A percentile compares a stretch with the other conserved stretches of the same genome.
Evolutionary conservation across 2,329 filamentous ascomycete species (phyloP).

Genomic region (Colletotrichum sp.): DNA sequence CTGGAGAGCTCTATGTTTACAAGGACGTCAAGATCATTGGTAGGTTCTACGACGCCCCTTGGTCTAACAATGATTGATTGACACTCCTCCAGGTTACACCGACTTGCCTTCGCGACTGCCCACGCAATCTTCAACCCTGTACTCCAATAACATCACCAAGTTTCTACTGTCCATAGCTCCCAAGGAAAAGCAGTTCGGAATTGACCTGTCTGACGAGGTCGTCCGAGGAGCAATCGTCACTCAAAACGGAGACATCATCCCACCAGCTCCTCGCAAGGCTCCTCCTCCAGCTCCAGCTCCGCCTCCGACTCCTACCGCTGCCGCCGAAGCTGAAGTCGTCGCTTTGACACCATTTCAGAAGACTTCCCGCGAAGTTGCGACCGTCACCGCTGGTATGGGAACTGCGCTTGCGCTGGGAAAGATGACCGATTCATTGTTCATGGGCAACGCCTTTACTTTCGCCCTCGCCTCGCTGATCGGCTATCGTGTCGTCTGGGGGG

Average conservation of each 20-base stretch:
- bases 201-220: conserved; percentile 84
- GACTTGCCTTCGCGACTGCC: conserved; percentile 86
- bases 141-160: conserved; percentile 94
- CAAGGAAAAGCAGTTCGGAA: conserved; percentile 77
- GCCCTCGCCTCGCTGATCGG: too few species aligned
- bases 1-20: conserved; percentile 72
- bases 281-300: conserved; percentile 55
- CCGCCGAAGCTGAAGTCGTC: conserved; percentile 61
- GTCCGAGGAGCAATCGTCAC: conserved; percentile 86
- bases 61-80: conserved; percentile 18
- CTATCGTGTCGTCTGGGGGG: too few species aligned
- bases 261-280: conserved; percentile 73
- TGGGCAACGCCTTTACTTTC: too few species aligned
- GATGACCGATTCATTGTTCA: too few species aligned
- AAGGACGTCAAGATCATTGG: conserved; percentile 86
- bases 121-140: conserved; percentile 87
- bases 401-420: conserved; percentile 79
- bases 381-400: conserved; percentile 79
- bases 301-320: conserved; percentile 33
- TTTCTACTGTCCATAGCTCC: conserved; percentile 83
- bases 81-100: conserved; percentile 68
- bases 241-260: conserved; percentile 76
- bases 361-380: conserved; percentile 74
- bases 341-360: conserved; percentile 84
- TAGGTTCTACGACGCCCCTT: conserved; percentile 37